Percentiles rank a stretch among this genome's conserved stretches.
These are phyloP conservation scores for Lophiotrema nucula DNA, from an alignment of 495 filamentous ascomycete species.

Conservation along the genomic window DNA sequence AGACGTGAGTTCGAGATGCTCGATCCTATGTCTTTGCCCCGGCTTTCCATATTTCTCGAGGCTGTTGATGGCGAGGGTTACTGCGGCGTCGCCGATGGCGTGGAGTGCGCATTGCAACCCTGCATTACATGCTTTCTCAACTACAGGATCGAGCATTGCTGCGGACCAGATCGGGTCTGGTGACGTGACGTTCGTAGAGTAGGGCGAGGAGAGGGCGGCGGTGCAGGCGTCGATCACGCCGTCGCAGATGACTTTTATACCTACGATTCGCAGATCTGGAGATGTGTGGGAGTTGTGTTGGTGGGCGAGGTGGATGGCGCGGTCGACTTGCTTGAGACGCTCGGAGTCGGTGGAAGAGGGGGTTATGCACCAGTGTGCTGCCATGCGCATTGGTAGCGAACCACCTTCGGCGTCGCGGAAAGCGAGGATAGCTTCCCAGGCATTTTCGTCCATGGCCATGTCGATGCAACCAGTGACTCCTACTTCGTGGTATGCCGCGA, in stretches of 20 bases:
- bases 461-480: constrained; percentile 66
- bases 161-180: constrained; percentile 58
- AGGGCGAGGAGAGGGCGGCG: constrained; percentile 60
- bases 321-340: constrained; percentile 55
- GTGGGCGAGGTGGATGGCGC: constrained; percentile 55
- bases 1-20: constrained; percentile 60
- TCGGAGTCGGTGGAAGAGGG: constrained; percentile 45
- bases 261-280: constrained; percentile 58
- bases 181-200: constrained; percentile 48
- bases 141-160: constrained; percentile 53
- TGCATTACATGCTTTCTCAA: constrained; percentile 52
- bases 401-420: constrained; percentile 40
- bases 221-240: constrained; percentile 68
- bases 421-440: constrained; percentile 51
- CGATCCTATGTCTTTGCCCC: constrained; percentile 57
- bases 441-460: constrained; percentile 67
- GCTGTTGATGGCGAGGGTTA: constrained; percentile 56
- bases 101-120: constrained; percentile 64
- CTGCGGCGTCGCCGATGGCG: constrained; percentile 62
- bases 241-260: constrained; percentile 70
- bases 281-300: constrained; percentile 49
- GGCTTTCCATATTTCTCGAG: constrained; percentile 48
- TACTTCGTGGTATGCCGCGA: constrained; percentile 51
- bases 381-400: constrained; percentile 58
- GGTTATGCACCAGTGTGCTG: constrained; percentile 62